These are phyloP conservation scores for Ceratobasidium sp. DNA, from an alignment of 1,284 basidiomycete species.

Conservation along the genomic window DNA sequence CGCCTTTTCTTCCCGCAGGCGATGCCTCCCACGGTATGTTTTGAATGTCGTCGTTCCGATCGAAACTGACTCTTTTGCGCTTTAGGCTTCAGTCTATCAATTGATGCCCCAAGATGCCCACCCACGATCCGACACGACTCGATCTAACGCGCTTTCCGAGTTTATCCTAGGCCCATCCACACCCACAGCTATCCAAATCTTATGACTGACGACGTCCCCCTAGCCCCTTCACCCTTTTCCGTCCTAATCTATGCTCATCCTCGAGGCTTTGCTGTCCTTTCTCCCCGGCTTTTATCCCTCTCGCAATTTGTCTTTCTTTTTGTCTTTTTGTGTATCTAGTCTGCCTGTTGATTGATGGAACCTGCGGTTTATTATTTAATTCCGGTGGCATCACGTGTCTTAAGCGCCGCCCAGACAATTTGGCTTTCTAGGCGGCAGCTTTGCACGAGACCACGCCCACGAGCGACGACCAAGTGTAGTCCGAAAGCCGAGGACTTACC, in stretches of 20 bases:
- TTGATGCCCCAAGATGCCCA: conserved; percentile 8
- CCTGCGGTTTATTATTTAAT: conserved; percentile 13
- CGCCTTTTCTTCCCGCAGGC: conserved; percentile 3
- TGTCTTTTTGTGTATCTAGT: conserved; percentile 37
- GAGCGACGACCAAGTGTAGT: background rate
- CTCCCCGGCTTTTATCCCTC: background rate
- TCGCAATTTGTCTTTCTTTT: background rate
- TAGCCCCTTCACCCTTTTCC: background rate
- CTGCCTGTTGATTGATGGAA: conserved; percentile 23
- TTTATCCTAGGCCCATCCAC: conserved; percentile 4
- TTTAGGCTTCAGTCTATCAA: conserved; percentile 35
- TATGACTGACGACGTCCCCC: background rate
- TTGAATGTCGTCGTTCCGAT: background rate
- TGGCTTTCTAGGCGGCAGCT: background rate
- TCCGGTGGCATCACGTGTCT: background rate
- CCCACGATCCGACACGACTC: conserved; percentile 29
- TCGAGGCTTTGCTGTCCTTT: background rate
- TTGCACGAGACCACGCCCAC: conserved; percentile 3
- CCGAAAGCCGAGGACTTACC: conserved; percentile 7
- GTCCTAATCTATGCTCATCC: conserved; percentile 4
- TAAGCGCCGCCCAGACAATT: background rate
- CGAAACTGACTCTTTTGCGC: background rate
- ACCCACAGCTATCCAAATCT: background rate
- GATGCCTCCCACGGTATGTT: conserved; percentile 34
- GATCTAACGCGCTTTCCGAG: conserved; percentile 13